Evolutionary conservation across 192 early-diverging fungal species (phyloP).

Genomic region (Coemansia biformis): DNA sequence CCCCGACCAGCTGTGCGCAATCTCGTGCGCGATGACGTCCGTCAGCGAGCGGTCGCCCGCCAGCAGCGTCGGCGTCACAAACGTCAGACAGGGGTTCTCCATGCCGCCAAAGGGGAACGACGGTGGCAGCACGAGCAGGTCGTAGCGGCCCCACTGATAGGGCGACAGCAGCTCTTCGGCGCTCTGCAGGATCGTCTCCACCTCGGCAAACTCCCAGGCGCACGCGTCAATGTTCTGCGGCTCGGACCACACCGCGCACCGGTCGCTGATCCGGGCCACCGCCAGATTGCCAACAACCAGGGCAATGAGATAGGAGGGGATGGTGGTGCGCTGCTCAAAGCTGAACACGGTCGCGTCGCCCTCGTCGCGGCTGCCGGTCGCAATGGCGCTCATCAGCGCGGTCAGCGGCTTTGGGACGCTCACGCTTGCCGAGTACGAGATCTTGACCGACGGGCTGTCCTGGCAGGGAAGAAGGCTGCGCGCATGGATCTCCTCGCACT

Average conservation of each 20-base stretch:
- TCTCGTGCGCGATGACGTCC: slow-evolving; percentile 94
- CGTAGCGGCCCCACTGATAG: slow-evolving; percentile 95
- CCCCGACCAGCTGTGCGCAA: slow-evolving; percentile 87
- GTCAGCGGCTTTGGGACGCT: slow-evolving; percentile 68
- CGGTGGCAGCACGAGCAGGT: slow-evolving; percentile 83
- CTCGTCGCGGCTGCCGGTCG: slow-evolving; percentile 54
- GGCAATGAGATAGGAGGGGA: slow-evolving; percentile 94
- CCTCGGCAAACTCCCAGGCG: slow-evolving; percentile 90
- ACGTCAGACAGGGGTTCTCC: slow-evolving; percentile 98
- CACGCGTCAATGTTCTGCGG: slow-evolving; percentile 68
- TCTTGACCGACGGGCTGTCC: slow-evolving; percentile 82
- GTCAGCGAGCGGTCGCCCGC: slow-evolving; percentile 91
- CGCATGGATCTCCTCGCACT: slow-evolving; percentile 95
- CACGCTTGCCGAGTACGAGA: slow-evolving; percentile 82
- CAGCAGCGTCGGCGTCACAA: slow-evolving; percentile 94
- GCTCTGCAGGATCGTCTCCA: slow-evolving; percentile 60
- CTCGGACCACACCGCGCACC: slow-evolving; percentile 95
- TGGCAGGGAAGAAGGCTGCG: slow-evolving; percentile 87
- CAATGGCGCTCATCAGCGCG: slow-evolving; percentile 92
- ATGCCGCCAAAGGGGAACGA: slow-evolving; percentile 90
- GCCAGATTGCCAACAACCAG: slow-evolving; percentile 83
- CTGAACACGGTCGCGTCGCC: slow-evolving; percentile 60
- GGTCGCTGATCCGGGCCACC: slow-evolving; percentile 71
- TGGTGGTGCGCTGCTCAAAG: slow-evolving; percentile 82
- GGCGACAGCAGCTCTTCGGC: slow-evolving; percentile 76